Evolutionary conservation across 441 rosid genomes (phyloP), one percentile per base, ranked within the genome.

Genomic region (Croton laevigatus): DNA sequence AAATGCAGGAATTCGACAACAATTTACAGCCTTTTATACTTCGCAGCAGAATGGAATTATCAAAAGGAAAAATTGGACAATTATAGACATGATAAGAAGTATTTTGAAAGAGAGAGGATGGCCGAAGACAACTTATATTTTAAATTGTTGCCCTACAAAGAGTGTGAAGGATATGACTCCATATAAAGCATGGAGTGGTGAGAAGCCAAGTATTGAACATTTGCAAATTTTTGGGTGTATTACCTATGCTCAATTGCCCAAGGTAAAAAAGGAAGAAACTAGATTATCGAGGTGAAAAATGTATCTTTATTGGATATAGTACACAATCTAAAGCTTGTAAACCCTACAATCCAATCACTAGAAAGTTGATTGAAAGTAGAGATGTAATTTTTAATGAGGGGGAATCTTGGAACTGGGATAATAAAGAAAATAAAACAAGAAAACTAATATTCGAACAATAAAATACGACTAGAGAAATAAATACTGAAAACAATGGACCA

Each of bases 311-410:
- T 3, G 37, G 52, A 20, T 44, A 42, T 42, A 62, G 34, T 44
- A 42, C 10, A n/a, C 37, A 22, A 37, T 19, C 32, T 19, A 62
- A 22, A 45, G 36, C 19, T 20, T 62, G 20, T 12, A 32, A 20
- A 9, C 10, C 36, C 0, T 59, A 12, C 10, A 36, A 59, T 59
- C 63, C 40, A 5, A 40, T 2, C n/a, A 42, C 36, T 44, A 32
- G 22, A 3, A 62, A 62, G 12, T 40, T 62, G 5, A 62, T 62
- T 42, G 44, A 9, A 4, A 44, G 36, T 10, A 2, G 17, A n/a
- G 66, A 42, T 44, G 66, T 62, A 34, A 44, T 20, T 45, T 62
- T 62, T 6, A 62, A 62, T 44, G 66, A 62, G 22, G 36, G 44
- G 0, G 52, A 62, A 6, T n/a, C n/a, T n/a, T n/a, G n/a, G n/a